Percentiles rank a stretch among this genome's conserved stretches.
Evolutionary conservation across 345 rosid species (phyloP).

Genomic region (Aquilaria yunnanensis): DNA sequence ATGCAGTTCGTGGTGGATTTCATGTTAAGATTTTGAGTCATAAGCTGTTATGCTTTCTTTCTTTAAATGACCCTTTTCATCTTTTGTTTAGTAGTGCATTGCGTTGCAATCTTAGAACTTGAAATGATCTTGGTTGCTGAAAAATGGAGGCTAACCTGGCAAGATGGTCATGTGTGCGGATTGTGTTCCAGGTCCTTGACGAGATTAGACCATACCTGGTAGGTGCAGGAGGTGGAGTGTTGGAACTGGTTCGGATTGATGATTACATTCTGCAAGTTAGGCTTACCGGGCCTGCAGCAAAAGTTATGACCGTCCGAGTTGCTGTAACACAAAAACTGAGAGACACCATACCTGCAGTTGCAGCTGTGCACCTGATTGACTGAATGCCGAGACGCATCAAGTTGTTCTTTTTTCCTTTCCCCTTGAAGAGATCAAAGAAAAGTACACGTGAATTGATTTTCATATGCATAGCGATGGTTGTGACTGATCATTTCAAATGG

Average conservation of each 20-base stretch:
- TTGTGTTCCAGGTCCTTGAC: constrained; percentile 52
- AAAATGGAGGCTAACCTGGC: neutral
- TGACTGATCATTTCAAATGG: no score
- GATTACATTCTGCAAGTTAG: constrained; percentile 60
- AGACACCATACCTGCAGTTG: constrained; percentile 75
- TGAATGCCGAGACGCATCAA: constrained; percentile 12
- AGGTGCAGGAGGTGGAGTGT: constrained; percentile 85
- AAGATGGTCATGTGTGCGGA: neutral
- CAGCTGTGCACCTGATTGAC: constrained; percentile 75
- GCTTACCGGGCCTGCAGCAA: constrained; percentile 87
- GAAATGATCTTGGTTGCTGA: neutral
- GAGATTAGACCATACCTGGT: constrained; percentile 87
- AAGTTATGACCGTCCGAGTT: constrained; percentile 86
- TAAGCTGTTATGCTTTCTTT: no score
- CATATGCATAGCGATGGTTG: no score
- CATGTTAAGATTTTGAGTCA: no score
- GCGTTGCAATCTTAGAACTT: neutral
- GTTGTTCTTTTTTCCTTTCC: no score
- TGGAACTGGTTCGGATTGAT: constrained; percentile 66
- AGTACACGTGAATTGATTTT: no score
- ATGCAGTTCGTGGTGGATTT: no score
- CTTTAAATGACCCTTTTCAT: no score
- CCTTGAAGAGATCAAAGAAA: no score
- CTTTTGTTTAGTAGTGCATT: no score
- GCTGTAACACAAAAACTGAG: constrained; percentile 85